These are phyloP conservation scores for Wickerhamomyces mucosus DNA, from an alignment of 805 yeast genomes.

Conservation along the genomic window DNA sequence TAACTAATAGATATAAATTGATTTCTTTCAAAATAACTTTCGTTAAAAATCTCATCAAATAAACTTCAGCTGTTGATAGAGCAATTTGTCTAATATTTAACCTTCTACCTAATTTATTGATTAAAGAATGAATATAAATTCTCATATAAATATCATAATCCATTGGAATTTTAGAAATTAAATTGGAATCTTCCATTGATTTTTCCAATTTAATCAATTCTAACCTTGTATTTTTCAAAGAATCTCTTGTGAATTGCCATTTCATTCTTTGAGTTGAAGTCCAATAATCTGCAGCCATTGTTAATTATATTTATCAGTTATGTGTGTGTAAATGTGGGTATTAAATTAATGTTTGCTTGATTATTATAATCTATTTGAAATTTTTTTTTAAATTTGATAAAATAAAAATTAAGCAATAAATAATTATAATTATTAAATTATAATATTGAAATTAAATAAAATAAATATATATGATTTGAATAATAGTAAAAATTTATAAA, in stretches of 20 bases:
- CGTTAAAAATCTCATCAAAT: constrained; percentile 67
- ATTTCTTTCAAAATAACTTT: constrained; percentile 69
- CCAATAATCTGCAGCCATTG: constrained; percentile 82
- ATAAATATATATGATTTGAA: too few species aligned
- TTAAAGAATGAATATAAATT: constrained; percentile 68
- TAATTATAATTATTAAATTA: too few species aligned
- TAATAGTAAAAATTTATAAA: too few species aligned
- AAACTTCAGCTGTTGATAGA: constrained; percentile 82
- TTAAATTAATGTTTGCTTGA: not conserved
- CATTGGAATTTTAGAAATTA: constrained; percentile 29
- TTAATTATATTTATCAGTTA: not conserved
- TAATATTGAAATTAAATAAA: too few species aligned
- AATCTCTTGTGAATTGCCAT: constrained; percentile 73
- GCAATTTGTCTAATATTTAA: constrained; percentile 75
- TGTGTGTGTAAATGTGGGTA: not conserved
- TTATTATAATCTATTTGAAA: too few species aligned
- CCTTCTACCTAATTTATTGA: constrained; percentile 71
- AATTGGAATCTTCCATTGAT: constrained; percentile 30
- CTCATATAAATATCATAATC: constrained; percentile 47
- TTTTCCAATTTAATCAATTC: constrained; percentile 29
- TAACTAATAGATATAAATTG: constrained; percentile 68
- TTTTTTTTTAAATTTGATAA: too few species aligned
- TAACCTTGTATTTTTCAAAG: constrained; percentile 37
- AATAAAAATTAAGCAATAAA: too few species aligned
- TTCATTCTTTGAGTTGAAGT: constrained; percentile 66